Base-by-base conservation (phyloP, 2,329 filamentous ascomycete species). In the Pseudopyricularia javanii region DNA sequence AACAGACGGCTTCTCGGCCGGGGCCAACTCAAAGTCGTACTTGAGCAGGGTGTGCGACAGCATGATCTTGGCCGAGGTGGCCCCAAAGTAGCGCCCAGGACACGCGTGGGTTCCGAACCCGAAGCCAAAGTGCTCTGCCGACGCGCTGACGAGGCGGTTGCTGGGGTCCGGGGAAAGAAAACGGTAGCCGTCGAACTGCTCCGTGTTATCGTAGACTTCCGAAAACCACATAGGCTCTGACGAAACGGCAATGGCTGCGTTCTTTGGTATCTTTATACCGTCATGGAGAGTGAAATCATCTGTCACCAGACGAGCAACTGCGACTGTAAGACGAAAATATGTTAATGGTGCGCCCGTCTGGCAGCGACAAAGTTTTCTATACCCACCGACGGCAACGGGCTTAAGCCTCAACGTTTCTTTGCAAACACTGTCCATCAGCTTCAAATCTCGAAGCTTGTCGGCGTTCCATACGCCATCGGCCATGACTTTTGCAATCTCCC, bases 31-130 rank as follows among this genome's bases (percentile, higher is more conserved):
- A n/a, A 52, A 35, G n/a, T 35, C 70, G 54, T 71, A 74, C 54
- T 67, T 64, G 49, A 72, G 61, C n/a, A 74, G 58, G 37, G 70
- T 63, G 55, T 67, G 66, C 0, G 68, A 64, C 50, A 74, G 55
- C 45, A 71, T 61, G 55, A 73, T 63, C 63, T 75, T 74, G 56
- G 74, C 68, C 59, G 70, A 68, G 56, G 72, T 70, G 26, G 64
- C 61, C 14, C 71, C 72, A 57, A 75, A 74, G 63, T 74, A 75
- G 15, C 73, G 66, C 2, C 73, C 73, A 0, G 73, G 73, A 47
- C 73, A 75, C 3, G 73, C 71, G 56, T 74, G 70, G 55, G 68
- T 69, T 32, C 73, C 73, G 3, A 70, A 68, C 3, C 72, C 73
- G 54, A 75, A 75, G 56, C 72, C 70, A 58, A 72, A 65, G 54